Base-by-base conservation (phyloP, 371 early-diverging fungal genomes). In the Mortierella sp. region DNA sequence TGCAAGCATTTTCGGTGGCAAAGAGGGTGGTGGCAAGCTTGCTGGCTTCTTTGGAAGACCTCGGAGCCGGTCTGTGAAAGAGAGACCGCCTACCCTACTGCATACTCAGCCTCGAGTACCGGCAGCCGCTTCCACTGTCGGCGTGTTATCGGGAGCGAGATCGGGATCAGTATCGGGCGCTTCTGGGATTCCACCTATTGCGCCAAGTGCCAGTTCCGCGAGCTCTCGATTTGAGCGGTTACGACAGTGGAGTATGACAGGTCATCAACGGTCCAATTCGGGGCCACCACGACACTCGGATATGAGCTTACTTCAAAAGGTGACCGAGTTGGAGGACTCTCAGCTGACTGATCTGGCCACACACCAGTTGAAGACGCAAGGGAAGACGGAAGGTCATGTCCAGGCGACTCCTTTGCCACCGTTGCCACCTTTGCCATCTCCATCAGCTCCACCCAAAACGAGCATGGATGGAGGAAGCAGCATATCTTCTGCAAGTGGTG, bases 261-360 rank as follows among this genome's bases (percentile, higher is more conserved):
- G 49, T n/a, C 73, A 61, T 21, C 67, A 71, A 14, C 60, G 73
- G 4, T 66, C 67, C n/a, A 72, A 55, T 34, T 66, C 73, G 43
- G 73, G 67, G 21, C 73, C 73, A 4, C 62, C 63, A 16, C 57
- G 63, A 7, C 67, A 61, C 21, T 49, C 73, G 1, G 73, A 67
- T 21, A 10, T 48, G 17, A 39, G 56, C 9, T n/a, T 50, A 12
- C 19, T 37, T 19, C 56, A 63, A 40, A 63, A 63, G 24, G 16
- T 63, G 50, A 21, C 31, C 5, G 56, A 54, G 39, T 37, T 63
- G 28, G 56, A 63, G 16, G 56, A 55, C 1, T 27, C 55, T 16
- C 54, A 59, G 13, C 27, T 58, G 40, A 22, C 58, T 54, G 66
- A 59, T 25, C 59, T 47, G 22, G 27, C 53, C n/a, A 54, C 41